A percentile compares a stretch with the other conserved stretches of the same genome.
Conservation (phyloP, 1,284 basidiomycete species). For the Vanrija sp. region DNA sequence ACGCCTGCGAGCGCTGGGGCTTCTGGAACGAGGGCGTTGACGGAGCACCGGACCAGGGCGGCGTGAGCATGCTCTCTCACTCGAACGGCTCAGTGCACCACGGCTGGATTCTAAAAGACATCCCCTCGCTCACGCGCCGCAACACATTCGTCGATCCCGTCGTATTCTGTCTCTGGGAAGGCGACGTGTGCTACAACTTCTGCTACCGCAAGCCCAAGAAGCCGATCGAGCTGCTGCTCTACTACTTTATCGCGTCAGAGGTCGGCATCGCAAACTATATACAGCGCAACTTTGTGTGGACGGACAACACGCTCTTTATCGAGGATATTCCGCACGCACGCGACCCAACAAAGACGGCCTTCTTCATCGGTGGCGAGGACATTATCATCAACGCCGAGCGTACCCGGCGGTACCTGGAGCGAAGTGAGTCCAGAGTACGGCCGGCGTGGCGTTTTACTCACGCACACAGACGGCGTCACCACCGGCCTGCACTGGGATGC, state of each 20-base stretch:
- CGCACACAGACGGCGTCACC: constrained; percentile 61
- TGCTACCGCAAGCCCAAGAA: constrained; percentile 63
- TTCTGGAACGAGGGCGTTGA: constrained; percentile 50
- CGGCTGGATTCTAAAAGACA: constrained; percentile 64
- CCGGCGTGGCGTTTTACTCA: background rate
- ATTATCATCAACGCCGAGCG: constrained; percentile 73
- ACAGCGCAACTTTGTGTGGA: constrained; percentile 65
- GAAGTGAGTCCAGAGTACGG: constrained; percentile 24
- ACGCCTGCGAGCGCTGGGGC: constrained; percentile 60
- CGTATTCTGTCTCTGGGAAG: constrained; percentile 82
- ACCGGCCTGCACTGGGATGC: constrained; percentile 66
- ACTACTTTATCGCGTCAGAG: constrained; percentile 80
- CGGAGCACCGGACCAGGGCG: constrained; percentile 44
- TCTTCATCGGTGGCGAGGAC: constrained; percentile 76
- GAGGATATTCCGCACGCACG: constrained; percentile 76
- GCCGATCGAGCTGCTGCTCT: constrained; percentile 73
- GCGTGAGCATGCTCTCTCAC: constrained; percentile 76
- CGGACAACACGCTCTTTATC: constrained; percentile 80
- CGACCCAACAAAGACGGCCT: constrained; percentile 55
- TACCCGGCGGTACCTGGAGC: constrained; percentile 66
- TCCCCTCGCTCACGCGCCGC: constrained; percentile 63
- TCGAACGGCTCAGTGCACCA: constrained; percentile 60
- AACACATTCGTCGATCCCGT: constrained; percentile 83
- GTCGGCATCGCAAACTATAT: constrained; percentile 80
- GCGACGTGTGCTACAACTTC: constrained; percentile 85